Evolutionary conservation across 2,329 filamentous ascomycete species (phyloP), one percentile per base, ranked within the genome.

Genomic region (Penicillium sp.): DNA sequence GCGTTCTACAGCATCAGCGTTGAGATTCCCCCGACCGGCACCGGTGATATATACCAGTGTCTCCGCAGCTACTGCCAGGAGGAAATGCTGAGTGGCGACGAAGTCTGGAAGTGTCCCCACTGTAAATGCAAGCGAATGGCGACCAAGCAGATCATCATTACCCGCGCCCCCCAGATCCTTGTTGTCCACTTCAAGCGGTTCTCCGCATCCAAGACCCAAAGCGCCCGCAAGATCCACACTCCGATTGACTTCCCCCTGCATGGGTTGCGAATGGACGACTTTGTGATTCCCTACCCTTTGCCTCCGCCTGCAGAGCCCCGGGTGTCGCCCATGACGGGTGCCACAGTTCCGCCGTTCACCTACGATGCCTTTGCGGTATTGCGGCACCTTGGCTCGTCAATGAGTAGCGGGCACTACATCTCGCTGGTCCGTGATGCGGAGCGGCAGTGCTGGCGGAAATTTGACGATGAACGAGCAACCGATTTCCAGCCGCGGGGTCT

Each of bases 311-410:
- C 54, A 41, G 66, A 54, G 35, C 46, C 55, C 45, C 49, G 41
- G 74, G 80, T 25, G 81, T 85, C 34, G 69, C 80, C 58, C 66
- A 80, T 58, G 65, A 68, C 30, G 70, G 76, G 41, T 74, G 76
- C 60, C 45, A 72, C 60, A 47, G 73, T 64, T 44, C 66, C 67
- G 0, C 85, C 87, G 0, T 89, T 87, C 63, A 73, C 76, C 4
- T 99, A 96, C 68, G 86, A 95, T 64, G 85, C 88, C 44, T 96
- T 95, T 65, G 92, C 85, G 2, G 86, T 96, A 6, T 81, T 95
- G 46, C 78, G 87, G 54, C 91, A 96, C 67, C 71, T 81, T 3
- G 91, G 91, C 18, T 73, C 73, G 1, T 82, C 78, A 1, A 75
- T 87, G 44, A 80, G 81, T 31, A 81, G 80, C 42, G 91, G 91